Evolutionary conservation across 1,139 yeast genomes (phyloP).

Genomic region (Hansenula anomala): DNA sequence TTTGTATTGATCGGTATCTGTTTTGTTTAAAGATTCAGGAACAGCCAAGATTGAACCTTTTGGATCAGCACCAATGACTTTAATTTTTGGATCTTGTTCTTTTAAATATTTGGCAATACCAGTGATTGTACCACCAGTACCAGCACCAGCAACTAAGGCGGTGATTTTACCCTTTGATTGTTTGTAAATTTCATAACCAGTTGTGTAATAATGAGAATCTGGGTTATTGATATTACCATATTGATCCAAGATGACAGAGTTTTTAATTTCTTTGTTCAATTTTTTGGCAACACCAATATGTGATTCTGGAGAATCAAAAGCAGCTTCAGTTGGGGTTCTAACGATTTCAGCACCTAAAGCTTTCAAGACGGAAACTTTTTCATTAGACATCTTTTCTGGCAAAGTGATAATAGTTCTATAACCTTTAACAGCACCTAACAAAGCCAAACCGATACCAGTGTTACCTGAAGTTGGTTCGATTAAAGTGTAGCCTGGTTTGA

Average conservation of each 20-base stretch:
- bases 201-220: constrained; percentile 77
- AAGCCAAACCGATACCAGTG: constrained; percentile 86
- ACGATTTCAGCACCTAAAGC: constrained; percentile 90
- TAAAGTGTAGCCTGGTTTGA: constrained; percentile 81
- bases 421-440: constrained; percentile 83
- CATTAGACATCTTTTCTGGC: constrained; percentile 92
- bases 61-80: constrained; percentile 81
- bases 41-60: constrained; percentile 80
- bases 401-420: constrained; percentile 84
- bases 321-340: constrained; percentile 91
- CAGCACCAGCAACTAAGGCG: constrained; percentile 86
- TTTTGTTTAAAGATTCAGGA: constrained; percentile 68
- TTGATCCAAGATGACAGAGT: constrained; percentile 82
- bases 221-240: constrained; percentile 79
- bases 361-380: constrained; percentile 81
- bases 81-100: constrained; percentile 59
- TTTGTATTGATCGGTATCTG: constrained; percentile 55
- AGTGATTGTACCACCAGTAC: constrained; percentile 81
- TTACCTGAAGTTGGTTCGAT: constrained; percentile 91
- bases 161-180: constrained; percentile 72
- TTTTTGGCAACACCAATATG: constrained; percentile 87
- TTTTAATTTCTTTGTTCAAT: constrained; percentile 79
- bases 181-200: constrained; percentile 84
- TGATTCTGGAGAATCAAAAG: constrained; percentile 90
- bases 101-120: constrained; percentile 78